These are phyloP conservation scores for Solanum bukasovii DNA, from an alignment of 257 asterid genomes.

Conservation along the genomic window DNA sequence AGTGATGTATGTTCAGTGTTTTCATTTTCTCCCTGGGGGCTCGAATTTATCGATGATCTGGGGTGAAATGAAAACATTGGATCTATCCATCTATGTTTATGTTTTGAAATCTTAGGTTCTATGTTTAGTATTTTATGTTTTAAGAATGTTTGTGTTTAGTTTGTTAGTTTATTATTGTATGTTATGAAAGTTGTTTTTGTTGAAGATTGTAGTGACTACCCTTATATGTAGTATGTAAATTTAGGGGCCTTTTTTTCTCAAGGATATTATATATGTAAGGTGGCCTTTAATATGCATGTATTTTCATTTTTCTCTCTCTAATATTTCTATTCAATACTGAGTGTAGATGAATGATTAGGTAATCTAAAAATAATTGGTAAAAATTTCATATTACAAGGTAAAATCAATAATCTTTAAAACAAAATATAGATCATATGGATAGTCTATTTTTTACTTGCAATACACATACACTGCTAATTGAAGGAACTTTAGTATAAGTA, in stretches of 20 bases:
- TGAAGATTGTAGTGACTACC: neutral
- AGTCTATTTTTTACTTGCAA: neutral
- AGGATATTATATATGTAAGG: neutral
- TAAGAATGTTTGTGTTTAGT: neutral
- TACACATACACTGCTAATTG: neutral
- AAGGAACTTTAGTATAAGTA: neutral
- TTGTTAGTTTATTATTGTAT: neutral
- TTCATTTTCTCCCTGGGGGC: constrained; percentile 8
- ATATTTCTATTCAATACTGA: fast-evolving
- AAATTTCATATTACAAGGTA: neutral
- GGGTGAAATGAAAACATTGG: constrained; percentile 18
- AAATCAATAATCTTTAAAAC: neutral
- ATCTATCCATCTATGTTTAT: neutral
- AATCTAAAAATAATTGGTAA: neutral
- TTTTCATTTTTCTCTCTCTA: neutral
- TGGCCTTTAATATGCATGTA: neutral
- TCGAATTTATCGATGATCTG: neutral
- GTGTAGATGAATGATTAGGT: neutral
- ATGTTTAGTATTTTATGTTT: neutral
- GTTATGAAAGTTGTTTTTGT: neutral
- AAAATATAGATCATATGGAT: neutral
- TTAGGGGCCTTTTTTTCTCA: neutral
- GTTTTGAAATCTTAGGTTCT: neutral
- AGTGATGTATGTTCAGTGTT: neutral
- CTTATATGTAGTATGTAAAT: neutral